Evolutionary conservation across 1,139 yeast genomes (phyloP), one percentile per base, ranked within the genome.

Genomic region (Martiniozyma asiatica): DNA sequence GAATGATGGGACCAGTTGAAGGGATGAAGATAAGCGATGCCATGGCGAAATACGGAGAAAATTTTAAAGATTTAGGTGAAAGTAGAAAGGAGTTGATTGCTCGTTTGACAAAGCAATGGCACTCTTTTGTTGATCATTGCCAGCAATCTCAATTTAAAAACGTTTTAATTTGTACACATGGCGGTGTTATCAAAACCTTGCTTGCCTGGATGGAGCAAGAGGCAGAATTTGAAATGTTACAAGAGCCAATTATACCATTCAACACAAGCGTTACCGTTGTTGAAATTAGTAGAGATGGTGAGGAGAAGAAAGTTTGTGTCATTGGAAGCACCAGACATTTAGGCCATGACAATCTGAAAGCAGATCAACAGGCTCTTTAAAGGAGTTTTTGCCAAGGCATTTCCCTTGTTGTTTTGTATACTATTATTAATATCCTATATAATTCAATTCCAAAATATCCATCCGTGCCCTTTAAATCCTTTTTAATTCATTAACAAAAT

Each of bases 401-500:
- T n/a, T n/a, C n/a, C n/a, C n/a, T n/a, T n/a, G n/a, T n/a, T n/a
- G n/a, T n/a, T n/a, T n/a, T n/a, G n/a, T n/a, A n/a, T n/a, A n/a
- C n/a, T n/a, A n/a, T n/a, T n/a, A n/a, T n/a, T n/a, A n/a, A n/a
- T n/a, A n/a, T n/a, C n/a, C n/a, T n/a, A n/a, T n/a, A n/a, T n/a
- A n/a, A n/a, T n/a, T n/a, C n/a, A n/a, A n/a, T n/a, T n/a, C n/a
- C n/a, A n/a, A n/a, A n/a, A n/a, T n/a, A n/a, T n/a, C n/a, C n/a
- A n/a, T n/a, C n/a, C n/a, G n/a, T n/a, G n/a, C n/a, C n/a, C 18
- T 17, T 8, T 17, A 17, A 6, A 30, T 25, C 16, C 25, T 30
- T 6, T 14, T 13, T 36, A 89, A 61, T 54, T 92, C 99, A 43
- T 78, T 77, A 27, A 89, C 98, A 56, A 89, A 89, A 46, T 78